Evolutionary conservation across 805 yeast genomes (phyloP).

Genomic region (Candida broadrunensis): DNA sequence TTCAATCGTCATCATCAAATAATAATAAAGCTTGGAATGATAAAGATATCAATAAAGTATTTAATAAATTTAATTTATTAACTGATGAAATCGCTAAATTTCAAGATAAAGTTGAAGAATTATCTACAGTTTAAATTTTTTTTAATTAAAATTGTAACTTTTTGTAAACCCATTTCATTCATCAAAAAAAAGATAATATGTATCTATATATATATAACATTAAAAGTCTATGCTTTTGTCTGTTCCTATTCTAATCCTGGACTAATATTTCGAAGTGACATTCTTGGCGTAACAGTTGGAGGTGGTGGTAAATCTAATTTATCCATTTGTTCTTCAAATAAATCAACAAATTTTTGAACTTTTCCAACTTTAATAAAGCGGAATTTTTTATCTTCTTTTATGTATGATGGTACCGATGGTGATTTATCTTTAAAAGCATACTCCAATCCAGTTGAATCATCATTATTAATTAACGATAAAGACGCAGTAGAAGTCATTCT

Average conservation of each 20-base stretch:
- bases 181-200: neutral
- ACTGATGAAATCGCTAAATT: slow-evolving; percentile 27
- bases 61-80: slow-evolving; percentile 30
- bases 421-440: slow-evolving; percentile 27
- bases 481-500: slow-evolving; percentile 17
- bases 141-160: too few species aligned
- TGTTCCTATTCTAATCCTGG: neutral
- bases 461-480: slow-evolving; percentile 21
- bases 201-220: neutral
- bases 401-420: slow-evolving; percentile 30
- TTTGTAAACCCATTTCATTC: slow-evolving; percentile 2
- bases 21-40: slow-evolving; percentile 13
- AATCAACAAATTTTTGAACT: slow-evolving; percentile 42
- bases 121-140: neutral
- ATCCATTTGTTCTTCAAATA: slow-evolving; percentile 33
- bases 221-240: neutral
- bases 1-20: slow-evolving; percentile 14
- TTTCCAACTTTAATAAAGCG: slow-evolving; percentile 44
- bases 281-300: neutral
- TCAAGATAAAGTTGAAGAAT: slow-evolving; percentile 9
- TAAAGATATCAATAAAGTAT: slow-evolving; percentile 21
- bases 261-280: slow-evolving; percentile 1
- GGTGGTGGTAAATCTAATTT: neutral
- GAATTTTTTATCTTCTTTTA: slow-evolving; percentile 40
- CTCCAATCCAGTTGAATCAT: slow-evolving; percentile 26